These are phyloP conservation scores for Raffaelea ambrosiae DNA, from an alignment of 2,329 filamentous ascomycete genomes.

Conservation along the genomic window DNA sequence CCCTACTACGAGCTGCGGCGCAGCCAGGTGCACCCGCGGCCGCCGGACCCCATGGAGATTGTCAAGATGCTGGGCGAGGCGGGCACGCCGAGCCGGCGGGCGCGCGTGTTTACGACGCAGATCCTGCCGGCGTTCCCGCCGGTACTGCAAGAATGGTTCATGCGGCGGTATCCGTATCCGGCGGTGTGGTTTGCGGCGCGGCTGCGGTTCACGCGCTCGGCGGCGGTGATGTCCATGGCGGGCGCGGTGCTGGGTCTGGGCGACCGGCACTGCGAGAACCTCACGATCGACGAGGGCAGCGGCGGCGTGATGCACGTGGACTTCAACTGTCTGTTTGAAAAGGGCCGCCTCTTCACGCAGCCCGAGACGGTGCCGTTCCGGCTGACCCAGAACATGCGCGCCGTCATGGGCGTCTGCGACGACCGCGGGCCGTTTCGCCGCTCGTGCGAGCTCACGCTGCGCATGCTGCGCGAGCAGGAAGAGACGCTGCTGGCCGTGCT, in stretches of 20 bases:
- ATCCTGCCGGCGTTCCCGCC: constrained; percentile 64
- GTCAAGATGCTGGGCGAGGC: constrained; percentile 56
- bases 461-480: constrained; percentile 78
- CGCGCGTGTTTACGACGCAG: constrained; percentile 61
- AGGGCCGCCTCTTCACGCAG: constrained; percentile 89
- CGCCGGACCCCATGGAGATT: constrained; percentile 61
- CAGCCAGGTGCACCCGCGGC: constrained; percentile 67
- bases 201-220: constrained; percentile 83
- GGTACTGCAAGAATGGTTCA: constrained; percentile 88
- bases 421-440: constrained; percentile 90
- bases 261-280: constrained; percentile 94
- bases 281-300: constrained; percentile 86
- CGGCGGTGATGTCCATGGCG: constrained; percentile 99
- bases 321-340: constrained; percentile 99
- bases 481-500: constrained; percentile 96
- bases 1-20: constrained; percentile 43
- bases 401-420: constrained; percentile 91
- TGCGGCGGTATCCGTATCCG: constrained; percentile 88
- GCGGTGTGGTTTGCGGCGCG: constrained; percentile 86
- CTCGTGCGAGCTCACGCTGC: constrained; percentile 80
- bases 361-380: constrained; percentile 94
- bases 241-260: constrained; percentile 90
- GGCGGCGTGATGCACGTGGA: constrained; percentile 96
- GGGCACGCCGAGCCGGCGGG: constrained; percentile 46
- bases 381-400: constrained; percentile 96